Base-by-base conservation (phyloP, 2,329 filamentous ascomycete species). In the Xylariaceae sp. region DNA sequence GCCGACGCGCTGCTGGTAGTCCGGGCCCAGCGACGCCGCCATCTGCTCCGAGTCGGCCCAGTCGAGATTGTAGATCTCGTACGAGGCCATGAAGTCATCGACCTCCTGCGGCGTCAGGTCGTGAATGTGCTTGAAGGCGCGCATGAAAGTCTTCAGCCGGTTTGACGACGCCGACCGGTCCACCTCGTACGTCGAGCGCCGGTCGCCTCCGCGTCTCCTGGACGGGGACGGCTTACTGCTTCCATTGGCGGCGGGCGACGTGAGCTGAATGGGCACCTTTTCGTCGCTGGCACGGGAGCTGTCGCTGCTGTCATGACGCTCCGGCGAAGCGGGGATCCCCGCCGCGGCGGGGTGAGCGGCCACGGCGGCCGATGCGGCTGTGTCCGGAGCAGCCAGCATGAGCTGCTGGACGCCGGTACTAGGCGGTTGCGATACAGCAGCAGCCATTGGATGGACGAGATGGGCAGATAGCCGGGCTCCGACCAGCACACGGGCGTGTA, bases 51-150 rank as follows among this genome's bases (percentile, higher is more conserved):
- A 64, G 40, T 72, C 55, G 12, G 60, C 65, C 69, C 69, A 73
- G 52, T 73, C 69, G 1, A 72, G 59, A 44, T 69, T 70, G 56
- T 73, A 72, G 44, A 73, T 72, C 46, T 70, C 60, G 40, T 73
- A 73, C 5, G 68, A 72, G 3, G 65, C 65, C 68, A 73, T 72
- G 50, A 68, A 73, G 40, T 70, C 68, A 35, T 71, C 65, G 3
- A 73, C 67, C 40, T 73, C 55, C 47, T 70, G 62, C 6, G 65
- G 62, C 0, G 59, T 66, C 32, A 73, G 55, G 43, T 67, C 58
- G 38, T 58, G 57, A 26, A 73, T 58, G 46, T 68, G 66, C 40
- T 63, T 65, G 56, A 71, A 71, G 4, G 69, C 61, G 32, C 56
- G 57, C 52, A 65, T 57, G 38, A 73, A 70, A 2, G 63, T 70